phyloP scores from a whole-genome alignment of 2,329 filamentous ascomycete genomes.

The Pseudogymnoascus sp. region DNA sequence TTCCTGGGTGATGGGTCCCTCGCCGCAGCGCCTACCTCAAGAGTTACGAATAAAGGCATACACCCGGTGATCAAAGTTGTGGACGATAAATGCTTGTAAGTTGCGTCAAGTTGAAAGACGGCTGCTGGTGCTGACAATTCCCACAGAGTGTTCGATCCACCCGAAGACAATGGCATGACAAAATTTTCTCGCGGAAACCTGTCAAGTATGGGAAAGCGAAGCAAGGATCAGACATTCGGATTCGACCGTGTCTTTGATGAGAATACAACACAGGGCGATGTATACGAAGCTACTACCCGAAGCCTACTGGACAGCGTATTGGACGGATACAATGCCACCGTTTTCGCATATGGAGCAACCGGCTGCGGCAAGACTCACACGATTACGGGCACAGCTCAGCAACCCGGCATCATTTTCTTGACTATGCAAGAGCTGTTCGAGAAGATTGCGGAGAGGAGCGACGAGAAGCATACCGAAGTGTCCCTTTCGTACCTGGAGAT shows the following conservation, averaged over 20 bases:
- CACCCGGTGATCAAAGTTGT: conserved; percentile 91
- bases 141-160: conserved; percentile 85
- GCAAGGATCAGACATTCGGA: conserved; percentile 95
- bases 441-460: conserved; percentile 76
- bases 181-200: conserved; percentile 77
- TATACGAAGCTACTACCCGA: conserved; percentile 90
- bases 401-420: conserved; percentile 95
- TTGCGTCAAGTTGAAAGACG: conserved; percentile 17
- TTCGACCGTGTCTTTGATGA: conserved; percentile 98
- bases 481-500: conserved; percentile 95
- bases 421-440: conserved; percentile 99
- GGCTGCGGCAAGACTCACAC: conserved; percentile 98
- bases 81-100: conserved; percentile 91
- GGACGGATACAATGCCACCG: conserved; percentile 96
- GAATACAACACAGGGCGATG: conserved; percentile 80
- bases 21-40: conserved; percentile 76
- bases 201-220: conserved; percentile 70
- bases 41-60: conserved; percentile 77
- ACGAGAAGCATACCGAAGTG: conserved; percentile 82
- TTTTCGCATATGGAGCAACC: conserved; percentile 96
- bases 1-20: conserved; percentile 97
- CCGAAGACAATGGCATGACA: conserved; percentile 87
- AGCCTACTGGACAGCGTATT: conserved; percentile 87
- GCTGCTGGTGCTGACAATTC: conserved; percentile 12
- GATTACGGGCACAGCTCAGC: conserved; percentile 82